These are phyloP conservation scores for Porphyrellus cyaneotinctus DNA, from an alignment of 768 basidiomycete genomes.

Conservation along the genomic window DNA sequence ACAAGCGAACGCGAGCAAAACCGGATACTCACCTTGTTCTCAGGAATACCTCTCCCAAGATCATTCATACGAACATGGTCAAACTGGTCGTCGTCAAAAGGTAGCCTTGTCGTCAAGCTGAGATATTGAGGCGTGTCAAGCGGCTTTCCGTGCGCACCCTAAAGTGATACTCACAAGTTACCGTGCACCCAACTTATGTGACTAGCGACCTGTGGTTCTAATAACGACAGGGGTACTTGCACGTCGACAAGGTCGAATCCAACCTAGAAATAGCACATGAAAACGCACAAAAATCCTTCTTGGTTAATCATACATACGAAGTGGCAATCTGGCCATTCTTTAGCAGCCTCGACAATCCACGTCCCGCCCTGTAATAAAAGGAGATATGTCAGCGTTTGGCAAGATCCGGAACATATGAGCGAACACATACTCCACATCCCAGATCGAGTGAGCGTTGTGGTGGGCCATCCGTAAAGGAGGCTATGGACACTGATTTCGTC, in stretches of 20 bases:
- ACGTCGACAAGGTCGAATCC: slow-evolving; percentile 78
- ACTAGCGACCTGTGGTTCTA: slow-evolving; percentile 48
- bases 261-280: slow-evolving; percentile 41
- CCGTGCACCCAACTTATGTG: slow-evolving; percentile 73
- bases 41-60: slow-evolving; percentile 66
- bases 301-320: slow-evolving; percentile 45
- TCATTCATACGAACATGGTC: slow-evolving; percentile 73
- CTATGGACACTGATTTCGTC: slow-evolving; percentile 54
- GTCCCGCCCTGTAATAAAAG: slow-evolving; percentile 47
- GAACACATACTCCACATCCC: slow-evolving; percentile 62
- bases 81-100: slow-evolving; percentile 80
- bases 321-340: slow-evolving; percentile 60
- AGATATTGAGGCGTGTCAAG: not conserved
- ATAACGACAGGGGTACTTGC: slow-evolving; percentile 53
- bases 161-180: slow-evolving; percentile 57
- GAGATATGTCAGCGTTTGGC: slow-evolving; percentile 1
- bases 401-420: not conserved
- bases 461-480: slow-evolving; percentile 46
- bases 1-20: not conserved
- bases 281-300: not conserved
- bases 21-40: slow-evolving; percentile 53
- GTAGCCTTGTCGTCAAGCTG: slow-evolving; percentile 71
- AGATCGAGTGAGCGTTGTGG: slow-evolving; percentile 61
- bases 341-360: slow-evolving; percentile 72
- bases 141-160: not conserved